Percentiles rank a stretch among this genome's conserved stretches.
Evolutionary conservation across 2,329 filamentous ascomycete species (phyloP).

Genomic region (Cladophialophora chaetospira): DNA sequence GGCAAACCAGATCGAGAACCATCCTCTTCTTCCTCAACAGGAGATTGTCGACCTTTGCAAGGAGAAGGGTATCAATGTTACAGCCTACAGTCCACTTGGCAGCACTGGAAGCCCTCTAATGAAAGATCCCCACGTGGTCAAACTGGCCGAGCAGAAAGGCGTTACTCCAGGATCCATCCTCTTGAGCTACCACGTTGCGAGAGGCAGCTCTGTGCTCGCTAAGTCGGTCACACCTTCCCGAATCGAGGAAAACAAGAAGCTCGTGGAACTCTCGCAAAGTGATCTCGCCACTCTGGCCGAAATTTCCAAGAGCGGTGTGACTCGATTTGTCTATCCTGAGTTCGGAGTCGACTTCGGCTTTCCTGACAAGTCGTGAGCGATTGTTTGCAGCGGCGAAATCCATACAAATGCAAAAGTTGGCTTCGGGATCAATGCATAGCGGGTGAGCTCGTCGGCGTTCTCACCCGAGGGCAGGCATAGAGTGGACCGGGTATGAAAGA

Average conservation of each 20-base stretch:
- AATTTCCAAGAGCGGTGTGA: conserved; percentile 29
- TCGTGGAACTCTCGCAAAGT: conserved; percentile 43
- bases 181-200: conserved; percentile 45
- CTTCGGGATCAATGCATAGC: not conserved
- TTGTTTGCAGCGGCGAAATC: not conserved
- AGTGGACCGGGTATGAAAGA: no score
- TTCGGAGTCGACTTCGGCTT: conserved; percentile 32
- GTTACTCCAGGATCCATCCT: conserved; percentile 44
- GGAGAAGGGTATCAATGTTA: conserved; percentile 54
- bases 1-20: conserved; percentile 56
- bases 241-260: conserved; percentile 48
- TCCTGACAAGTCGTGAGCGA: conserved; percentile 26
- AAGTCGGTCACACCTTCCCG: conserved; percentile 48
- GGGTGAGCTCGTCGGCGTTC: not conserved
- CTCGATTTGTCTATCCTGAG: conserved; percentile 26
- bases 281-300: conserved; percentile 40
- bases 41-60: conserved; percentile 53
- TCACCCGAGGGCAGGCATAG: no score
- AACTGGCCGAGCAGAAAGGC: conserved; percentile 44
- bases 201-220: conserved; percentile 33
- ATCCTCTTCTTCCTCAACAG: conserved; percentile 57
- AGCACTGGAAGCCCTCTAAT: conserved; percentile 51
- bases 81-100: conserved; percentile 58
- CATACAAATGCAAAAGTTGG: not conserved
- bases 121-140: conserved; percentile 44